Conservation (phyloP, 805 yeast species). For the Ogataea nitratoaversa region DNA sequence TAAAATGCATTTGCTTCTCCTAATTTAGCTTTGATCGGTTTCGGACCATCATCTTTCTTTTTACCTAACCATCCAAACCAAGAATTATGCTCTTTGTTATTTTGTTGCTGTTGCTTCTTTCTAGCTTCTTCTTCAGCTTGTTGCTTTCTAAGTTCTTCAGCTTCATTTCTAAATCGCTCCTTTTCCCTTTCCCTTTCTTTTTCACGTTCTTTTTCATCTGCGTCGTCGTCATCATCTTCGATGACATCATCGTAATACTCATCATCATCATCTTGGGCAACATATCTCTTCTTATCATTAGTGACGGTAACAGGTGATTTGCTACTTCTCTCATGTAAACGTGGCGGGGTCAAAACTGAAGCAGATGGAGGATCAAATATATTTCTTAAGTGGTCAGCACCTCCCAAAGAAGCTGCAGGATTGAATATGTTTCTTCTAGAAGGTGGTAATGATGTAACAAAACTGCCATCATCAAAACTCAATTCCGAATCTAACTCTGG, state of each 20-base stretch:
- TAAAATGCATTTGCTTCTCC: constrained; percentile 74
- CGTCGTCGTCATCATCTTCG: constrained; percentile 37
- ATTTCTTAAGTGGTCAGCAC: constrained; percentile 18
- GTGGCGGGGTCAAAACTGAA: not conserved
- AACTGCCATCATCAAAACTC: constrained; percentile 1
- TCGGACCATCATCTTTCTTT: constrained; percentile 52
- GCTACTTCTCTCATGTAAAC: not conserved
- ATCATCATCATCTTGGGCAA: constrained; percentile 27
- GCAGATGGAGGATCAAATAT: constrained; percentile 29
- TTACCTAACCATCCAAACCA: constrained; percentile 66
- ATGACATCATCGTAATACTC: constrained; percentile 29
- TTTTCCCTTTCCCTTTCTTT: constrained; percentile 24
- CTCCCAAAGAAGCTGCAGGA: constrained; percentile 16
- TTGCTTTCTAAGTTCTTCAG: constrained; percentile 15
- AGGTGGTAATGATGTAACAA: constrained; percentile 16
- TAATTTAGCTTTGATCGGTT: constrained; percentile 77
- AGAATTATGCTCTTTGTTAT: constrained; percentile 19
- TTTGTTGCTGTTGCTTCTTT: constrained; percentile 19
- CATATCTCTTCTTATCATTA: constrained; percentile 24
- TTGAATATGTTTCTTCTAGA: constrained; percentile 15
- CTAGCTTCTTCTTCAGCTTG: constrained; percentile 12
- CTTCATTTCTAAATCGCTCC: constrained; percentile 29
- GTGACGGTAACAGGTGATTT: constrained; percentile 22
- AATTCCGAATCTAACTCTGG: not conserved
- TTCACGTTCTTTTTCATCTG: constrained; percentile 43